Evolutionary conservation across 306 rosid genomes (phyloP), one percentile per base, ranked within the genome.

Genomic region (Castanea sativa): DNA sequence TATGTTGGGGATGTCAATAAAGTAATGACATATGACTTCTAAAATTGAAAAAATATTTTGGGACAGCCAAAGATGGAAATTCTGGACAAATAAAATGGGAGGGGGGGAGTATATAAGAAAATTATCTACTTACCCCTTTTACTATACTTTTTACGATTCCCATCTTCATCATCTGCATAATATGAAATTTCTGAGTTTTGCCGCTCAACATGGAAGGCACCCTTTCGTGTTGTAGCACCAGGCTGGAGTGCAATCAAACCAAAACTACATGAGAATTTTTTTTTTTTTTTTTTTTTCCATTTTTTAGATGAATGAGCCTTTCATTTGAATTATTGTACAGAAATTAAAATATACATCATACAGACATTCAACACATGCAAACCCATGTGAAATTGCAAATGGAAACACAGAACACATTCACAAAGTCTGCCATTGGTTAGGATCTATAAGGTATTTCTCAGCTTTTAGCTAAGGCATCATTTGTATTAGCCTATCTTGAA

Each of bases 131-230:
- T 87, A 96, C 99, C 99, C 88, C 99, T 90, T 81, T 82, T 87
- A 69, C 87, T 73, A 73, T 96, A 96, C 86, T 96, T 96, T 78
- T 90, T 96, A 59, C 75, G 84, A 68, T 93, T 93, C 29, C 82
- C 90, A 76, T 96, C 99, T 89, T 96, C 99, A 82, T 96, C 99
- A 55, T 93, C 99, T 68, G 97, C 99, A 81, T 90, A 90, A 85
- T 96, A 96, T 58, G 96, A 91, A 25, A 87, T 88, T 88, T 93
- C 98, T 74, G 98, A 91, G 79, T 83, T 96, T 77, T 93, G 98
- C 70, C 94, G 88, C 6, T 96, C 99, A 79, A 80, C 85, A 70
- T 86, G 84, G 83, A 91, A 21, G 77, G 89, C 81, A 76, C 89
- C 89, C 87, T 96, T 96, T 83, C 99, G 89, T 65, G 99, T 91